phyloP scores from a whole-genome alignment of 345 rosid species.

The Fremontodendron californicum region DNA sequence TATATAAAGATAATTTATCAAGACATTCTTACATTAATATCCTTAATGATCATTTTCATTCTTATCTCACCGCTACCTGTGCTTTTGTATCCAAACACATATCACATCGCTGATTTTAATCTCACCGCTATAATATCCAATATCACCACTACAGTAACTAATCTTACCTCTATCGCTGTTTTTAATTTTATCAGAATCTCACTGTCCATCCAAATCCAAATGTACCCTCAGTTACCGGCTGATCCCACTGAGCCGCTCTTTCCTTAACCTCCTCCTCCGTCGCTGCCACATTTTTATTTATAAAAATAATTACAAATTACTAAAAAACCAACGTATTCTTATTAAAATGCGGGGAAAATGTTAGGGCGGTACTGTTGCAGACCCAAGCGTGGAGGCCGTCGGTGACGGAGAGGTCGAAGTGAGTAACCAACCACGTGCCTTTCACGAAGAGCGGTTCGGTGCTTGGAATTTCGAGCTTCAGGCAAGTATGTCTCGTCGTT shows the following conservation, averaged over 20 bases:
- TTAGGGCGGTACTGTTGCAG: slow-evolving; percentile 48
- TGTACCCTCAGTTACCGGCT: slow-evolving; percentile 54
- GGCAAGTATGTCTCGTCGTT: slow-evolving; percentile 57
- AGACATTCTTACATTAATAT: too few species aligned
- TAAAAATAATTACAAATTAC: background rate
- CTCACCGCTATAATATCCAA: too few species aligned
- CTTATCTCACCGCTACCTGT: too few species aligned
- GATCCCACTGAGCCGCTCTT: slow-evolving; percentile 89
- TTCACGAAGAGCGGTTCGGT: slow-evolving; percentile 57
- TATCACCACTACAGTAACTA: too few species aligned
- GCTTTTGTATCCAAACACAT: too few species aligned
- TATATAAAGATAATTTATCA: too few species aligned
- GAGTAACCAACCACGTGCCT: slow-evolving; percentile 63
- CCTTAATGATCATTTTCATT: too few species aligned
- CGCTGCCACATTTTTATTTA: slow-evolving; percentile 30
- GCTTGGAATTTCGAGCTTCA: slow-evolving; percentile 43
- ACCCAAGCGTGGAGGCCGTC: slow-evolving; percentile 74
- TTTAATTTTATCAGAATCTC: too few species aligned
- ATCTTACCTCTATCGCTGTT: too few species aligned
- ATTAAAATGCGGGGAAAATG: background rate
- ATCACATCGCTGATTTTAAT: too few species aligned
- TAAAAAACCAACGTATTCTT: too few species aligned
- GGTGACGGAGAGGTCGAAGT: slow-evolving; percentile 68
- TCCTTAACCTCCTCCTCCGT: slow-evolving; percentile 69
- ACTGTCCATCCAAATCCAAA: too few species aligned